Conservation (phyloP, 176 grass and related monocot species). For the Cymbopogon citratus region DNA sequence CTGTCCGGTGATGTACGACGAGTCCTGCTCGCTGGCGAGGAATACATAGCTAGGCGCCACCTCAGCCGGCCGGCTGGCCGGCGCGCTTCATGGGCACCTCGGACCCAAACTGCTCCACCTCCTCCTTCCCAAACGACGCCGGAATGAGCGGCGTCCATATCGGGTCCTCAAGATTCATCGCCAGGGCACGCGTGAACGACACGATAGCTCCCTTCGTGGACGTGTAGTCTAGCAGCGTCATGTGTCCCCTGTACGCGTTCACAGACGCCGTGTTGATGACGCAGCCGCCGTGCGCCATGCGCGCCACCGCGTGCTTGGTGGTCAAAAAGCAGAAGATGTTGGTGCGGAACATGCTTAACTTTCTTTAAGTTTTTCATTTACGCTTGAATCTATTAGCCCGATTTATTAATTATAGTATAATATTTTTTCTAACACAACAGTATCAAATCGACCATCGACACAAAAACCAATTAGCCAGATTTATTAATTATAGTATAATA, state of each 20-base stretch:
- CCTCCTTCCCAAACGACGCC: conserved; percentile 44
- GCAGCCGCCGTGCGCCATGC: no score
- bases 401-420: no score
- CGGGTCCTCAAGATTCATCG: conserved; percentile 40
- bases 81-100: conserved; percentile 58
- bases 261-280: no score
- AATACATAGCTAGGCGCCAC: conserved; percentile 66
- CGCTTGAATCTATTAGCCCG: no score
- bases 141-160: conserved; percentile 76
- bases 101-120: conserved; percentile 46
- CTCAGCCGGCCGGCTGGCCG: conserved; percentile 45
- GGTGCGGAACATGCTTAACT: no score
- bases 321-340: no score
- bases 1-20: conserved; percentile 73
- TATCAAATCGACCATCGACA: no score
- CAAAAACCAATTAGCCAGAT: no score
- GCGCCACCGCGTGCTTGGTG: no score
- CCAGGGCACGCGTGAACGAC: conserved; percentile 52
- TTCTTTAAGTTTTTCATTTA: no score
- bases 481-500: no score
- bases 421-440: no score
- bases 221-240: conserved; percentile 79
- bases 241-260: conserved; percentile 31
- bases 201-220: conserved; percentile 79
- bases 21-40: conserved; percentile 57